A percentile compares a stretch with the other conserved stretches of the same genome.
phyloP scores from a whole-genome alignment of 345 rosid genomes.

The Abelmoschus esculentus region DNA sequence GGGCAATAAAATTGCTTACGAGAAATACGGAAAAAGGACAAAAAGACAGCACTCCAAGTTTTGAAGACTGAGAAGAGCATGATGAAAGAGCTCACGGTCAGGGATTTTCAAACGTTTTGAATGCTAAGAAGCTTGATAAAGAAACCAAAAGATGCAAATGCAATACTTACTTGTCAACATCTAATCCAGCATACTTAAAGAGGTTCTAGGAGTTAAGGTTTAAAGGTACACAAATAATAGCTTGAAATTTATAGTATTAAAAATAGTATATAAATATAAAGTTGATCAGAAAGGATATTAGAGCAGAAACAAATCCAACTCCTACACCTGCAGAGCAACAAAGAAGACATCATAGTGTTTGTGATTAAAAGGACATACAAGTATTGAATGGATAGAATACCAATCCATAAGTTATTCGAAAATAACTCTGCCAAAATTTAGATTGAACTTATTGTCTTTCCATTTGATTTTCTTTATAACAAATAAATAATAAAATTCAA shows the following conservation, averaged over 20 bases:
- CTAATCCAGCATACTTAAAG: slow-evolving; percentile 96
- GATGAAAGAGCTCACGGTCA: slow-evolving; percentile 10
- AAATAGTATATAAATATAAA: neutral
- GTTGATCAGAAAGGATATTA: slow-evolving; percentile 65
- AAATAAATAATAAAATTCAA: no score
- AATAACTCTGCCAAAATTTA: no score
- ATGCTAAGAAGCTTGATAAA: slow-evolving; percentile 4
- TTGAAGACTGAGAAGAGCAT: slow-evolving; percentile 60
- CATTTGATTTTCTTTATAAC: no score
- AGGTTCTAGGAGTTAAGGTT: slow-evolving; percentile 84
- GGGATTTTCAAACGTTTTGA: neutral
- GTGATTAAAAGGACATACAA: neutral
- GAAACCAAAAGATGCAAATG: neutral
- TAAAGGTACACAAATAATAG: slow-evolving; percentile 20
- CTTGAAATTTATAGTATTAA: slow-evolving; percentile 1
- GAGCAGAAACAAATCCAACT: slow-evolving; percentile 91
- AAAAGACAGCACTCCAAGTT: slow-evolving; percentile 97
- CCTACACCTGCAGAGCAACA: slow-evolving; percentile 73
- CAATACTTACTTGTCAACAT: slow-evolving; percentile 84
- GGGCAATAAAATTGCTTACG: slow-evolving; percentile 39
- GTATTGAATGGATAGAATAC: neutral
- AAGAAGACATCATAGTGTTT: slow-evolving; percentile 13
- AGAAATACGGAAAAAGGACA: slow-evolving; percentile 94
- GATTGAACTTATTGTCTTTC: no score
- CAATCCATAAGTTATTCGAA: neutral